phyloP scores from a whole-genome alignment of 1,284 basidiomycete species.

The Malassezia japonica region DNA sequence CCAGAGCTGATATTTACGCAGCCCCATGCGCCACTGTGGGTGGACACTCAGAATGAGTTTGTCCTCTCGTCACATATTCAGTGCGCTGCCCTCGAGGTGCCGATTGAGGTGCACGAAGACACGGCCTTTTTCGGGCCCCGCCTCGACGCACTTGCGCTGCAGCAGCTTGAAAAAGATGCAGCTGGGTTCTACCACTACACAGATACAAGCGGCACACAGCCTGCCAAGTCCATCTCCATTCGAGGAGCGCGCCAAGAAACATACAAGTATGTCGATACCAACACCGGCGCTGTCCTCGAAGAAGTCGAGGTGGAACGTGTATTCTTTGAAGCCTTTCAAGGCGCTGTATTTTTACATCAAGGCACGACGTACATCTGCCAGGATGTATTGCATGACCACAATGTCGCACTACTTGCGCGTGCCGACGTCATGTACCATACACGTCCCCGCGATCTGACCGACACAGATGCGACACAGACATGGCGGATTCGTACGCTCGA shows the following conservation, averaged over 20 bases:
- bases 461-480: constrained; percentile 69
- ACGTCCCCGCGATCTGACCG: constrained; percentile 55
- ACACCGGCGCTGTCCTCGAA: constrained; percentile 59
- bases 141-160: constrained; percentile 52
- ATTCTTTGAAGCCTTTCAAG: constrained; percentile 65
- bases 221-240: constrained; percentile 64
- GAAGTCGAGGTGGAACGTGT: constrained; percentile 77
- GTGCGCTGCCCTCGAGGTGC: constrained; percentile 80
- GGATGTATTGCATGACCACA: constrained; percentile 71
- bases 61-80: constrained; percentile 76
- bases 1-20: constrained; percentile 52
- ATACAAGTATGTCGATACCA: constrained; percentile 66
- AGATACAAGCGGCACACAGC: constrained; percentile 66
- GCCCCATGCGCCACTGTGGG: constrained; percentile 57
- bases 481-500: constrained; percentile 65
- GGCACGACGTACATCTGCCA: constrained; percentile 56
- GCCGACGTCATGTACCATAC: constrained; percentile 77
- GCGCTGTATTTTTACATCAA: constrained; percentile 51
- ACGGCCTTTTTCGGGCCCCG: constrained; percentile 61
- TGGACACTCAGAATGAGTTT: constrained; percentile 67
- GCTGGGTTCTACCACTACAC: constrained; percentile 70
- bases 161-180: constrained; percentile 56
- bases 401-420: constrained; percentile 61
- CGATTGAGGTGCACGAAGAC: constrained; percentile 59
- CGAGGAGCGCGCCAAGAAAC: constrained; percentile 68